Evolutionary conservation across 2,329 filamentous ascomycete genomes (phyloP), one percentile per base, ranked within the genome.

Genomic region (Diaporthe ilicicola): DNA sequence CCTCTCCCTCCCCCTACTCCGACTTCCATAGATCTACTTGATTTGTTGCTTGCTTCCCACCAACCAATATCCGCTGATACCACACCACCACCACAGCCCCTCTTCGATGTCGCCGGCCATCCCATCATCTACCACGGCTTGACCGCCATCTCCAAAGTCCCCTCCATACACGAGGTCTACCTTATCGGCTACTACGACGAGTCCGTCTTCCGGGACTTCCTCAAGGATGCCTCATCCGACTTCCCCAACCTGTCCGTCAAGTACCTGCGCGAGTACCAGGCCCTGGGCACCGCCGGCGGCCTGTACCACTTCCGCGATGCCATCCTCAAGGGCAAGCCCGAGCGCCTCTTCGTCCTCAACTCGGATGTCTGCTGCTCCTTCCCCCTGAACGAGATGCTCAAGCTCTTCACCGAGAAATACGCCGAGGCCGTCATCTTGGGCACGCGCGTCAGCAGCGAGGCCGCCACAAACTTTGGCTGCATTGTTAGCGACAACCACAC

Each of bases 121-220:
- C 94, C 95, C 77, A 98, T 99, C 85, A 94, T 98, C 86, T 95
- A 95, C 89, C 96, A 99, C 87, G 97, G 95, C 87, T 90, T 99
- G 81, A 93, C 92, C 78, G 94, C 96, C 78, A 89, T 98, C 79
- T 91, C 93, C 75, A 97, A 95, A 82, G 93, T 98, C 72, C 92
- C 94, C 78, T 92, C 93, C 79, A 89, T 99, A 82, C 93, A 94
- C 80, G 96, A 99, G 84, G 95, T 99, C 77, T 95, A 96, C 86
- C 92, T 99, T 79, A 97, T 99, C 79, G 96, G 96, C 79, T 99
- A 99, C 89, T 99, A 98, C 83, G 96, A 99, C 81, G 96, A 98
- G 85, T 89, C 90, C 54, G 94, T 98, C 78, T 98, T 98, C 89
- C 93, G 94, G 79, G 95, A 98, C 84, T 98, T 98, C 85, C 97